phyloP scores from a whole-genome alignment of 495 filamentous ascomycete species.

The Evansstolkia leycettana region DNA sequence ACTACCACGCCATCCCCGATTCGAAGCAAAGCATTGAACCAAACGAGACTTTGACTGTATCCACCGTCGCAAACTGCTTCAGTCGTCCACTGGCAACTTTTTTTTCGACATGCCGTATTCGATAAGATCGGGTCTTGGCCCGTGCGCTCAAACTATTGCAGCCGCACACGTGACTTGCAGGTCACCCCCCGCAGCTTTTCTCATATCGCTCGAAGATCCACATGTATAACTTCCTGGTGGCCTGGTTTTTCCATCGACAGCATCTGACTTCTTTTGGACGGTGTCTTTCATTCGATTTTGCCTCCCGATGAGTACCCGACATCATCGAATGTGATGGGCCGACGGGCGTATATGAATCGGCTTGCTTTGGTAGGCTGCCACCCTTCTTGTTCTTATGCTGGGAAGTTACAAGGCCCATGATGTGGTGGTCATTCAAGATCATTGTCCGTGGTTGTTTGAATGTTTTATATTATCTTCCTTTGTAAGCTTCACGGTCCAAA shows the following conservation, averaged over 20 bases:
- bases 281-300: no score
- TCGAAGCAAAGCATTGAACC: neutral
- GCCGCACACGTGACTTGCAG: slow-evolving; percentile 3
- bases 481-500: no score
- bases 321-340: slow-evolving; percentile 26
- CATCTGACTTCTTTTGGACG: no score
- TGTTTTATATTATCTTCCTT: no score
- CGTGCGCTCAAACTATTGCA: slow-evolving; percentile 13
- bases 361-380: slow-evolving; percentile 39
- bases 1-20: slow-evolving; percentile 13
- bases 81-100: slow-evolving; percentile 9
- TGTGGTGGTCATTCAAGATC: neutral
- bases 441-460: no score
- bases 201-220: no score
- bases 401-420: neutral
- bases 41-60: neutral
- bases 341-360: slow-evolving; percentile 37
- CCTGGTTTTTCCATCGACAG: neutral
- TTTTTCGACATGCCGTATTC: no score
- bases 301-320: neutral
- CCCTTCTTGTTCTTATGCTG: neutral
- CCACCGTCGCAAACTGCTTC: neutral
- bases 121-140: slow-evolving; percentile 21
- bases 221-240: neutral
- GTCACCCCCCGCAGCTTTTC: no score